These are phyloP conservation scores for Penicillium brevicompactum DNA, from an alignment of 2,329 filamentous ascomycete species.

Conservation along the genomic window DNA sequence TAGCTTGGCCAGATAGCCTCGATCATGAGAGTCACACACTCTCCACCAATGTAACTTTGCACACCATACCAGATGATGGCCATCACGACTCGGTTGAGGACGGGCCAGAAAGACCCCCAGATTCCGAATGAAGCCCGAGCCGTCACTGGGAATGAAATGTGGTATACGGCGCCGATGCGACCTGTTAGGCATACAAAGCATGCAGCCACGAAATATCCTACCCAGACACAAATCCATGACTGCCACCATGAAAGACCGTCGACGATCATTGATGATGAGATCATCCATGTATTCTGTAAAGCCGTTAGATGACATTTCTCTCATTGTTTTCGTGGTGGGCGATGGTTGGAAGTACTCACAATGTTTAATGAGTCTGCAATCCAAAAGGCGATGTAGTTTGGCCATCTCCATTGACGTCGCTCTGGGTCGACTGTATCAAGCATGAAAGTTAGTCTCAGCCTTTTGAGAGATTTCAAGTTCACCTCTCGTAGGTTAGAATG, in stretches of 20 bases:
- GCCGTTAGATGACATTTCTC: conserved; percentile 2
- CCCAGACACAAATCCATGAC: conserved; percentile 83
- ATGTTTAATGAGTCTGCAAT: conserved; percentile 84
- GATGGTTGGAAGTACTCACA: conserved; percentile 35
- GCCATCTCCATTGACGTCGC: conserved; percentile 79
- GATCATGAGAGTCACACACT: conserved; percentile 89
- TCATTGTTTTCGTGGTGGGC: neutral
- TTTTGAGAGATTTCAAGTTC: neutral
- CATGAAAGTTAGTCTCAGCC: neutral
- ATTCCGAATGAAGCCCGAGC: conserved; percentile 80
- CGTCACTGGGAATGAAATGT: conserved; percentile 85
- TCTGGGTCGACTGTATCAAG: conserved; percentile 70
- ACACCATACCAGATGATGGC: conserved; percentile 88
- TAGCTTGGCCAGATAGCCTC: conserved; percentile 72
- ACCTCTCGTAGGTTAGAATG: neutral
- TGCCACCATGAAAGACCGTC: conserved; percentile 87
- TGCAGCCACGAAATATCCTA: conserved; percentile 78
- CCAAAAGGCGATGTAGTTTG: conserved; percentile 90
- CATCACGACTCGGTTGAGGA: conserved; percentile 86
- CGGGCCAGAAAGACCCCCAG: conserved; percentile 86
- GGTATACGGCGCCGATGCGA: conserved; percentile 82
- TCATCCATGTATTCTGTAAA: conserved; percentile 83
- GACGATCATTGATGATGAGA: conserved; percentile 79
- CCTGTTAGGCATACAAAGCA: conserved; percentile 76
- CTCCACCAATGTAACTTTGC: conserved; percentile 69